Base-by-base conservation (phyloP, 2,329 filamentous ascomycete species). In the Beauveria scarabaeidicola region DNA sequence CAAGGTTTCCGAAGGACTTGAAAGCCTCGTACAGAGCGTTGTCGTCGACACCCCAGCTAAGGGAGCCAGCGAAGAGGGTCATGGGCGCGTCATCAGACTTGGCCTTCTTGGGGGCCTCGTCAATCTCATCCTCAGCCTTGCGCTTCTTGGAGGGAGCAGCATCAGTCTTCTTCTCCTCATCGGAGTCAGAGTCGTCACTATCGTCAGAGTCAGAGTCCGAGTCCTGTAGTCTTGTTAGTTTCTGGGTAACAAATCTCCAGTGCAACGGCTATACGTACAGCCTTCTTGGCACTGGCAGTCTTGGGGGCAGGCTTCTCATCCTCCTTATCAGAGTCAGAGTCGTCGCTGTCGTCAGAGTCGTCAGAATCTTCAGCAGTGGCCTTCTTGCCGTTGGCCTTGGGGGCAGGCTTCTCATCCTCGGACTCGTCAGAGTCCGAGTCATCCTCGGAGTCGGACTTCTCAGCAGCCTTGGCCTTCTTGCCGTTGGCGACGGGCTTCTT, bases 21-120 rank as follows among this genome's bases (percentile, higher is more conserved):
- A 97, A 96, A 73, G 93, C 88, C 68, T 87, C 82, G 66, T 83
- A 81, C 64, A 97, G 85, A 77, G 84, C 84, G 64, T 91, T 85
- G 74, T 96, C 92, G 67, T 95, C 90, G 57, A 96, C 80, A 71
- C 87, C 90, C 91, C 91, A 97, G 75, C 89, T 91, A 64, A 97
- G 81, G 79, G 91, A 93, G 67, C 92, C 92, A 65, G 91, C 85
- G 74, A 96, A 97, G 58, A 97, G 85, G 69, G 91, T 96, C 41
- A 69, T 68, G 40, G 72, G 63, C 43, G 62, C 73, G 32, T 71
- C 74, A 60, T 85, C 82, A 40, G 79, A 81, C 81, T 88, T 89
- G 70, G 77, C 75, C 80, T 89, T 89, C 83, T 90, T 90, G 62
- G 80, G 70, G 17, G 77, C 75, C 40, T 81, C 74, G 57, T 76